A percentile compares a stretch with the other conserved stretches of the same genome.
Evolutionary conservation across 1,284 basidiomycete species (phyloP).

Genomic region (Apiotrichum gamsii): DNA sequence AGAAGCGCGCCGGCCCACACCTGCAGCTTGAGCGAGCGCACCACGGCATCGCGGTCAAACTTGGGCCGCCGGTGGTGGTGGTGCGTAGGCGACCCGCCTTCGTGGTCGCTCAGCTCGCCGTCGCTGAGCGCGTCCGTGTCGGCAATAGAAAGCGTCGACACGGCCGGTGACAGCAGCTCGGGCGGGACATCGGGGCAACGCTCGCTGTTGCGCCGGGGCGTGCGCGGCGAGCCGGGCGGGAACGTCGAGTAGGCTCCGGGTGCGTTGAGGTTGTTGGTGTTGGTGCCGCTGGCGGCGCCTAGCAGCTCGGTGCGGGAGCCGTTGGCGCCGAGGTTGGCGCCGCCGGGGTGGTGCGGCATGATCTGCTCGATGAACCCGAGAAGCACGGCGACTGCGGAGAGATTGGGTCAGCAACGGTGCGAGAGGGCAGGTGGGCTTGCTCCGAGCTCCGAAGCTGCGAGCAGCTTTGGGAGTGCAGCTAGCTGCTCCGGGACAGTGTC

Average conservation of each 20-base stretch:
- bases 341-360: slow-evolving; percentile 20
- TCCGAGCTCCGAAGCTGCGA: too few relatives aligned
- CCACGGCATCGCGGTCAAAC: slow-evolving; percentile 11
- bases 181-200: slow-evolving; percentile 10
- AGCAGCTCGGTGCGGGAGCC: slow-evolving; percentile 10
- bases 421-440: too few relatives aligned
- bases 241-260: slow-evolving; percentile 11
- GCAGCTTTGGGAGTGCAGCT: too few relatives aligned
- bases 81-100: not conserved
- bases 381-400: slow-evolving; percentile 59
- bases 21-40: slow-evolving; percentile 47
- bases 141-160: slow-evolving; percentile 4
- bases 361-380: slow-evolving; percentile 78
- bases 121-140: slow-evolving; percentile 11
- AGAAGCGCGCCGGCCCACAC: slow-evolving; percentile 65
- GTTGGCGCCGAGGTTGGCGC: not conserved
- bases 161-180: slow-evolving; percentile 10
- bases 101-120: slow-evolving; percentile 6
- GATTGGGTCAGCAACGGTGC: not conserved
- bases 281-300: not conserved
- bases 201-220: not conserved
- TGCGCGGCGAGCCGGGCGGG: not conserved
- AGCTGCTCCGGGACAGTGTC: not conserved
- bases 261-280: too few relatives aligned
- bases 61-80: not conserved